Percentiles rank a stretch among this genome's conserved stretches.
Evolutionary conservation across 306 rosid genomes (phyloP).

Genomic region (Cucurbita maxima): DNA sequence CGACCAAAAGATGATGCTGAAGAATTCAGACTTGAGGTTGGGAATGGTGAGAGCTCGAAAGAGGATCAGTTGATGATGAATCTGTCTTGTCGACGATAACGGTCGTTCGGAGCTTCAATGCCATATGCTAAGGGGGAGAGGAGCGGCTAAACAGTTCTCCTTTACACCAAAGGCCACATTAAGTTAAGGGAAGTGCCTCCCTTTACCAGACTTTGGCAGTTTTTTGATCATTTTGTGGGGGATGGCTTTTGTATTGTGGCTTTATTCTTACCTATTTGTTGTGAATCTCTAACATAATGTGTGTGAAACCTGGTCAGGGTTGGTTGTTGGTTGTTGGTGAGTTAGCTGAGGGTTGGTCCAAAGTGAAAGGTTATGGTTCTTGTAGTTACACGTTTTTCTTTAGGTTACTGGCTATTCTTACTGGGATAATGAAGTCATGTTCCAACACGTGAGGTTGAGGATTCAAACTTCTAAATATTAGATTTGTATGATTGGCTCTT

Average conservation of each 20-base stretch:
- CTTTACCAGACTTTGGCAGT: neutral
- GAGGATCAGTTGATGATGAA: conserved; percentile 1
- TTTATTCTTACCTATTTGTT: neutral
- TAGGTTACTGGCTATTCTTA: neutral
- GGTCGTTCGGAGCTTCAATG: neutral
- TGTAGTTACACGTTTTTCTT: neutral
- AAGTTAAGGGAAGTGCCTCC: neutral
- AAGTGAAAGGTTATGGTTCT: neutral
- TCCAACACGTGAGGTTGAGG: too few relatives aligned
- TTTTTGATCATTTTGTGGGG: neutral
- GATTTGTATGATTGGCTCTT: too few relatives aligned
- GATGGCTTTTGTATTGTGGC: neutral
- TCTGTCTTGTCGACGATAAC: too few relatives aligned
- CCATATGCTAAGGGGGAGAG: neutral
- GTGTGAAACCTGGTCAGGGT: neutral
- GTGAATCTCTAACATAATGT: neutral
- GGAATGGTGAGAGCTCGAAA: neutral
- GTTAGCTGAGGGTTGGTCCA: neutral
- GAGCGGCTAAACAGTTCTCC: neutral
- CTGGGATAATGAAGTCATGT: too few relatives aligned
- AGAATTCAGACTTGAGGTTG: neutral
- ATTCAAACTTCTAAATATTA: too few relatives aligned
- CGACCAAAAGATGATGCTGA: neutral
- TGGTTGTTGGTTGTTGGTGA: neutral
- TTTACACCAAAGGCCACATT: neutral